Percentiles rank a stretch among this genome's conserved stretches.
Conservation (phyloP, 345 rosid species). For the Moricandia arvensis region DNA sequence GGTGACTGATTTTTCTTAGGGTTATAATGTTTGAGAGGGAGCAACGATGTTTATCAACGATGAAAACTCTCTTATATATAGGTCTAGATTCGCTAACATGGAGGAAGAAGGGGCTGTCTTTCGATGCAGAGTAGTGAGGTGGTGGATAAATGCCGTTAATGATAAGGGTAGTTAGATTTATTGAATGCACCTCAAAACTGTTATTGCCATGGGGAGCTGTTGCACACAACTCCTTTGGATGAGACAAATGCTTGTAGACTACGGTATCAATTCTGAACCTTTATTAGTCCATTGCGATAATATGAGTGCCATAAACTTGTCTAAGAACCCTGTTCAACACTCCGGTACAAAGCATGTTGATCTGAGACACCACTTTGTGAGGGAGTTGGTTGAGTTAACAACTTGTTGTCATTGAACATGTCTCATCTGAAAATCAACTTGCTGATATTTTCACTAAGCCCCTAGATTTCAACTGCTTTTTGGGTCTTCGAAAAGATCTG, state of each 20-base stretch:
- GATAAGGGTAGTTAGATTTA: no score
- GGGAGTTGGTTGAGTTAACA: neutral
- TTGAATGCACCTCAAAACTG: no score
- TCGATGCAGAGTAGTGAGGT: no score
- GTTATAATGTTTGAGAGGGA: no score
- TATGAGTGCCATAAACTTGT: neutral
- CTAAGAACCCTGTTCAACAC: neutral
- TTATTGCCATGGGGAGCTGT: neutral
- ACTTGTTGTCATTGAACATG: neutral
- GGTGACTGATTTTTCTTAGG: no score
- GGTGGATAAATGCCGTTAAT: no score
- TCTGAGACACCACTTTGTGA: neutral
- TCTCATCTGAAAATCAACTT: neutral
- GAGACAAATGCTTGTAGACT: neutral
- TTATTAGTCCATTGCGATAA: neutral
- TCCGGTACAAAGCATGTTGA: neutral
- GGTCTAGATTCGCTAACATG: no score
- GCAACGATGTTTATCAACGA: no score
- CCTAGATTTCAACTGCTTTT: neutral
- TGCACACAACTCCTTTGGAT: neutral
- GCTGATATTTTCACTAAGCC: neutral
- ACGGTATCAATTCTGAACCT: neutral
- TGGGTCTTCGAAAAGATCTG: neutral
- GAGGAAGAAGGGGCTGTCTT: no score
- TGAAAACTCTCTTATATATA: no score